Evolutionary conservation across 2,329 filamentous ascomycete genomes (phyloP), one percentile per base, ranked within the genome.

Genomic region (Dactylonectria macrodidyma): DNA sequence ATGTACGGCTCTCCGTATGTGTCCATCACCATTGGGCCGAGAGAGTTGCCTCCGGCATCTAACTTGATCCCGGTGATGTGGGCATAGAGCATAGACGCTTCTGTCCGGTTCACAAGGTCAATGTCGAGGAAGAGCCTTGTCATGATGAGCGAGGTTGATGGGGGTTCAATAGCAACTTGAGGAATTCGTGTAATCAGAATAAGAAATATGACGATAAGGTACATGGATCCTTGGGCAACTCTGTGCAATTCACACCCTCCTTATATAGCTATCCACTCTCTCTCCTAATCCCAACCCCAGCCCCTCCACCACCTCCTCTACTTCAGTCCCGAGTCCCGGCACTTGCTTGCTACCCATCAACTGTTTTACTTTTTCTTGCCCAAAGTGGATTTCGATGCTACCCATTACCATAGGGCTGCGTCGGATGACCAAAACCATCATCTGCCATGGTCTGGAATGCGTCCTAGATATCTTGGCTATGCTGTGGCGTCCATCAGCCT

Each of bases 1-100:
- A 88, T 90, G 81, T 93, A 92, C 5, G 88, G 80, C 61, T 82
- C 81, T 54, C 92, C 92, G 75, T 95, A 92, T 14, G 90, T 38
- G n/a, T 61, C 47, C 26, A 66, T 56, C 5, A 66, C 22, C 44
- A 66, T 66, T 2, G 51, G 58, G 16, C 50, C 82, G 72, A 88
- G 83, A 30, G 95, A 83, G 50, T 95, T 83, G 67, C 91, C 86
- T 22, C 91, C 84, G 14, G 84, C 84, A 73, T 88, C 87, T 38
- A 57, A 10, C 24, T 44, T 57, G 33, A 69, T 73, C 22, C 93
- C 93, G 1, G 91, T 95, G 75, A 96, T 87, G 78, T 93, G 92
- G 22, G 90, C 92, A 74, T 89, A 94, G 34, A 83, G 76, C 56
- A 50, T 86, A 59, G 83, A 81, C 1, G 91, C 90, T 34, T 81